A percentile compares a stretch with the other conserved stretches of the same genome.
These are phyloP conservation scores for Tuber indicum DNA, from an alignment of 495 filamentous ascomycete genomes.

Conservation along the genomic window DNA sequence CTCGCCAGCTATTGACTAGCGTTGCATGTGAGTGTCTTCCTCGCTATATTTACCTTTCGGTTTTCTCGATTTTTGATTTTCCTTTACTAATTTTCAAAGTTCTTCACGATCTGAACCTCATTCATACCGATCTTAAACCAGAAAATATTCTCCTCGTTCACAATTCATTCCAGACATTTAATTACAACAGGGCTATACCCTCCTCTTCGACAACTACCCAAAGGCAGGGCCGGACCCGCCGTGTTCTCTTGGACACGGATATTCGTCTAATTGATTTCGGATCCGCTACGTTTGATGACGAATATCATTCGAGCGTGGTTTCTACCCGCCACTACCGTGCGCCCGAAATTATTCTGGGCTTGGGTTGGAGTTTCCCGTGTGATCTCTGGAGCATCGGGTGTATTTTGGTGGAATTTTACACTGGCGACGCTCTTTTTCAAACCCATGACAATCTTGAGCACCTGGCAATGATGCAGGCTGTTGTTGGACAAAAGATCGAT, in stretches of 20 bases:
- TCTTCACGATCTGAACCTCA: constrained; percentile 93
- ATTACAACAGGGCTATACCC: constrained; percentile 88
- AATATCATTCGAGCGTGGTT: constrained; percentile 96
- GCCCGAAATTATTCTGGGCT: constrained; percentile 91
- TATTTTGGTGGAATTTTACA: constrained; percentile 98
- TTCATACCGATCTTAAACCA: constrained; percentile 96
- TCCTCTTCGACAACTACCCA: constrained; percentile 72
- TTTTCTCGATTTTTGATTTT: constrained; percentile 4
- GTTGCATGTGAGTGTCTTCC: constrained; percentile 76
- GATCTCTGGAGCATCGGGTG: constrained; percentile 99
- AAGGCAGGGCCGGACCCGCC: constrained; percentile 75
- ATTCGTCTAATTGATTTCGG: constrained; percentile 98
- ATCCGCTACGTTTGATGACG: constrained; percentile 94
- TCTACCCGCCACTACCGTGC: constrained; percentile 94
- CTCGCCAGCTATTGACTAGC: constrained; percentile 91
- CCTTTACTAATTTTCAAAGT: constrained; percentile 52
- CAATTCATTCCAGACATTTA: constrained; percentile 88
- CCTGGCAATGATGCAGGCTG: constrained; percentile 98
- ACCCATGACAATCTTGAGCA: constrained; percentile 98
- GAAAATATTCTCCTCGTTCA: constrained; percentile 95
- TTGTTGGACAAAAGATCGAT: constrained; percentile 70
- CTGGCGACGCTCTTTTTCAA: constrained; percentile 94
- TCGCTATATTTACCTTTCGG: background rate
- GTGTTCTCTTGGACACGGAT: constrained; percentile 87
- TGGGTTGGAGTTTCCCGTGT: constrained; percentile 96